These are phyloP conservation scores for Amanita fuliginea DNA, from an alignment of 768 basidiomycete species.

Conservation along the genomic window DNA sequence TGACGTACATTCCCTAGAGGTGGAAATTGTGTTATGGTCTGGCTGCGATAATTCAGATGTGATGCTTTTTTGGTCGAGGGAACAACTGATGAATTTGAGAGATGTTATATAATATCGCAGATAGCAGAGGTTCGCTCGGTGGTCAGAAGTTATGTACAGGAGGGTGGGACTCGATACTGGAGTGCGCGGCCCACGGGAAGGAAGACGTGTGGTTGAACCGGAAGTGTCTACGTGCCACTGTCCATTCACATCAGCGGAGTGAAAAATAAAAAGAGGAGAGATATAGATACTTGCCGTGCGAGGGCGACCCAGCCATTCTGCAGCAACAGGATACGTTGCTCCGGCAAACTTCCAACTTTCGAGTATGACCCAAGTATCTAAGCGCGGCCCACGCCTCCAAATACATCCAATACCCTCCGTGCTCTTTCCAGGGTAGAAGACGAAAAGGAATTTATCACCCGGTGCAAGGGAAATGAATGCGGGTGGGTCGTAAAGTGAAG, in stretches of 20 bases:
- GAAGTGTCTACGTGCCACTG: constrained; percentile 42
- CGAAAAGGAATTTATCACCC: constrained; percentile 55
- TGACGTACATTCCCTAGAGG: constrained; percentile 35
- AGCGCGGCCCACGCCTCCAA: constrained; percentile 47
- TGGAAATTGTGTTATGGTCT: constrained; percentile 21
- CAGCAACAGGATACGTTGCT: constrained; percentile 48
- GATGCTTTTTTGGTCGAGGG: constrained; percentile 29
- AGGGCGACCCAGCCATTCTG: constrained; percentile 46
- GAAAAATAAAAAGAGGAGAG: neutral
- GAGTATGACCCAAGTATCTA: constrained; percentile 51
- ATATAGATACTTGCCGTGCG: constrained; percentile 40
- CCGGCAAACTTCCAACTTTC: constrained; percentile 44
- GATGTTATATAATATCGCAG: constrained; percentile 32
- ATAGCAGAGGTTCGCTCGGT: constrained; percentile 43
- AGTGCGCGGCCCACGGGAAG: constrained; percentile 44
- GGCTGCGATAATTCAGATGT: constrained; percentile 23
- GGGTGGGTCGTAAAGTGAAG: constrained; percentile 47
- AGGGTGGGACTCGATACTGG: constrained; percentile 45
- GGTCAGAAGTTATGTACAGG: constrained; percentile 54
- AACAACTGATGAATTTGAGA: constrained; percentile 37
- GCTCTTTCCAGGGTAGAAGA: constrained; percentile 56
- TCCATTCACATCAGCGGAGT: neutral
- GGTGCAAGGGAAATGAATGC: constrained; percentile 51
- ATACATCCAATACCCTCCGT: constrained; percentile 52
- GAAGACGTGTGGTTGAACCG: constrained; percentile 42